Evolutionary conservation across 257 asterid species (phyloP), one percentile per base, ranked within the genome.

Genomic region (Gynochthodes officinalis): DNA sequence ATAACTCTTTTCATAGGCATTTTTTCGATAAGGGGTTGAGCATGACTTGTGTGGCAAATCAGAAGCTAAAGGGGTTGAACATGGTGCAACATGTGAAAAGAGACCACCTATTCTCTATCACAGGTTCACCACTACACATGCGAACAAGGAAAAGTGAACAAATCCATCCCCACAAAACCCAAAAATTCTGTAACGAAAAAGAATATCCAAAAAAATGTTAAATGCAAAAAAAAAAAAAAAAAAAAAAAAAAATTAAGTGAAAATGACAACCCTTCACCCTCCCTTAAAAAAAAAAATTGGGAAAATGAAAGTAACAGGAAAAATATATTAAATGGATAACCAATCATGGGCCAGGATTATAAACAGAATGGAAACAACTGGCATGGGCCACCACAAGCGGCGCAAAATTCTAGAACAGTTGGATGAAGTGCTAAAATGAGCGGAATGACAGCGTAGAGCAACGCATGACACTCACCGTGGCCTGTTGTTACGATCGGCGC

Each of bases 401-500:
- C 30, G 68, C 49, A 63, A 35, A 19, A 37, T 39, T 35, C 37
- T 6, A 63, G 8, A 64, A 40, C 50, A 35, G 49, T 0, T 16
- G 37, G 21, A 57, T 15, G 21, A 55, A 25, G 46, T 32, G 53
- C 73, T 66, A 74, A 74, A 43, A 32, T 55, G 78, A 32, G 46
- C 78, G 13, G 49, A 1, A 66, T 0, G 49, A 44, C 58, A 28
- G n/a, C 35, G 55, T 4, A 11, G 19, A 27, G 25, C 40, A 73
- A 65, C 16, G 2, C 7, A 50, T 50, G 18, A 3, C n/a, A 79
- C 97, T 89, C 77, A 92, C 98, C 98, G 81, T 59, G 96, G 84
- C 79, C 98, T 67, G 67, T 86, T 83, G 79, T 74, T 86, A 72
- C 94, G 86, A 72, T 90, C 98, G 39, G 96, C 96, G 75, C 77